phyloP scores from a whole-genome alignment of 768 basidiomycete genomes.

The Collybia sordida region DNA sequence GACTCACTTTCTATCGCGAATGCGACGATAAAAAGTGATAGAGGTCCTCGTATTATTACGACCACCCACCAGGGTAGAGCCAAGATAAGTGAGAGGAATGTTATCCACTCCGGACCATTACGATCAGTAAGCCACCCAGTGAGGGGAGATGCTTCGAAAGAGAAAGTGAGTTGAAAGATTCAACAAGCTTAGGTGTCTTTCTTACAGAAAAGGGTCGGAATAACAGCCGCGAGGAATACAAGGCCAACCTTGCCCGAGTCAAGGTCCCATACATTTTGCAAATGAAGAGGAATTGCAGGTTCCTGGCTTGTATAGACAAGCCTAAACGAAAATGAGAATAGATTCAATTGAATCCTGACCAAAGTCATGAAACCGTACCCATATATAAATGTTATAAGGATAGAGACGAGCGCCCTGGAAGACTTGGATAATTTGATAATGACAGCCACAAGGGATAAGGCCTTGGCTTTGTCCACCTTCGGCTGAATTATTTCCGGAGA shows the following conservation, averaged over 20 bases:
- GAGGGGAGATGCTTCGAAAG: constrained; percentile 52
- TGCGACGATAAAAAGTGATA: constrained; percentile 47
- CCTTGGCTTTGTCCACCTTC: constrained; percentile 6
- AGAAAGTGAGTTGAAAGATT: not conserved
- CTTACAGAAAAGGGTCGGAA: constrained; percentile 67
- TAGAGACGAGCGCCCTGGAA: constrained; percentile 46
- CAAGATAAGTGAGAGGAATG: constrained; percentile 44
- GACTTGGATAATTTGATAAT: constrained; percentile 42
- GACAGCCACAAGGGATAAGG: constrained; percentile 39
- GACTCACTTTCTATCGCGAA: constrained; percentile 56
- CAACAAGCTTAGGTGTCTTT: not conserved
- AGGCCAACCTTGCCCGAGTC: constrained; percentile 56
- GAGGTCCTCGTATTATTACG: constrained; percentile 42
- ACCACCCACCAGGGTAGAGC: constrained; percentile 66
- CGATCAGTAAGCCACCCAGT: constrained; percentile 61
- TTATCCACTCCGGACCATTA: constrained; percentile 55
- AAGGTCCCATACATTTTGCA: constrained; percentile 49
- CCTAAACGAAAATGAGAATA: constrained; percentile 25
- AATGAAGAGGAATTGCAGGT: constrained; percentile 55
- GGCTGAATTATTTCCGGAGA: not conserved
- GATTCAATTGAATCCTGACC: not conserved
- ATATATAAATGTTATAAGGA: constrained; percentile 47
- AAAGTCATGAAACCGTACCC: constrained; percentile 38
- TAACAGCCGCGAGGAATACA: constrained; percentile 63
- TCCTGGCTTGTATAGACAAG: constrained; percentile 50